These are phyloP conservation scores for Aspergillus novoparasiticus DNA, from an alignment of 2,329 filamentous ascomycete species.

Conservation along the genomic window DNA sequence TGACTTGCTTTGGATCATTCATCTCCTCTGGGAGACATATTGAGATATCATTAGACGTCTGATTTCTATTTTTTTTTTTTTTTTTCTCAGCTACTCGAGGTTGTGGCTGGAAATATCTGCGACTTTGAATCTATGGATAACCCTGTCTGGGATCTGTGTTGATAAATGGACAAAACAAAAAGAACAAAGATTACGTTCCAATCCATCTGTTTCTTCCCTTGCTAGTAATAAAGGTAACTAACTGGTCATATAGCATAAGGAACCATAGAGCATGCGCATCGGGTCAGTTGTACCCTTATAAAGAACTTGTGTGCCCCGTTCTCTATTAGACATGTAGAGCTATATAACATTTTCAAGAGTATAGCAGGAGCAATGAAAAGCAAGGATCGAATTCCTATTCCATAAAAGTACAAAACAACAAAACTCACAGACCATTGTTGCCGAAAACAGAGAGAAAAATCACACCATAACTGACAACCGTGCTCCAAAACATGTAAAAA, in stretches of 20 bases:
- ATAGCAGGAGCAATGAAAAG: background rate
- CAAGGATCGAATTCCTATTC: background rate
- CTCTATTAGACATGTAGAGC: background rate
- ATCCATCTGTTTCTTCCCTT: background rate
- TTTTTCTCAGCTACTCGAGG: background rate
- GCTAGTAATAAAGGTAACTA: background rate
- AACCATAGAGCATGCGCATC: background rate
- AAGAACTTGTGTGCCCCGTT: background rate
- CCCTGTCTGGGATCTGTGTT: background rate
- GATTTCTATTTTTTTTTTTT: background rate
- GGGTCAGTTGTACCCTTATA: background rate
- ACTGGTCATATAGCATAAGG: background rate
- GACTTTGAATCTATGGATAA: background rate
- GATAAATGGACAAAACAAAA: background rate
- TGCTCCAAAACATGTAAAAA: background rate
- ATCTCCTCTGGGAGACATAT: conserved; percentile 14
- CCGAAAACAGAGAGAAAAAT: background rate
- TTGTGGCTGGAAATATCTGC: background rate
- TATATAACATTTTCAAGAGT: background rate
- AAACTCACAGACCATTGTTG: background rate
- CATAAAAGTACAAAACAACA: conserved; percentile 3
- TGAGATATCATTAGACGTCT: conserved; percentile 7
- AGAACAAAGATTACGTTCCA: background rate
- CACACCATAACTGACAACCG: background rate
- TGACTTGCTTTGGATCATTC: conserved; percentile 22